Base-by-base conservation (phyloP, 495 filamentous ascomycete species). In the Sphaerosporella brunnea region DNA sequence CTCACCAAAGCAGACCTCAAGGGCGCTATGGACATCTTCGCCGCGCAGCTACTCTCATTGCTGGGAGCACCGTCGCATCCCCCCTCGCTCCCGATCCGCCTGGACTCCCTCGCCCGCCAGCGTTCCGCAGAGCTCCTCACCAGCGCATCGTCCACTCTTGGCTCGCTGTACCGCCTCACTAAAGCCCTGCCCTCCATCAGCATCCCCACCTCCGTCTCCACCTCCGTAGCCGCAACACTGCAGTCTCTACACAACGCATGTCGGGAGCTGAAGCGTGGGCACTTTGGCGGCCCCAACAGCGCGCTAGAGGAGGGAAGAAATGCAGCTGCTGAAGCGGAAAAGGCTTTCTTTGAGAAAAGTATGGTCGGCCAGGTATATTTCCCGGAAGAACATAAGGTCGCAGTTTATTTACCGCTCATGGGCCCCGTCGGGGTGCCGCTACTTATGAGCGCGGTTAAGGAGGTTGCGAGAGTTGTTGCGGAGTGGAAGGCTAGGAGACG, bases 291-390 rank as follows among this genome's bases (percentile, higher is more conserved):
- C 4, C 67, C 71, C 16, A 70, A 70, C 1, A 46, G 50, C 20
- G 80, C 79, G 0, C 67, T 97, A 26, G 75, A 76, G 43, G 78
- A 83, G 59, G 86, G 86, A 0, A 70, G 80, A 5, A 77, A 87
- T 13, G 92, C 92, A 4, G 86, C 93, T 61, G 72, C 71, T 2
- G 83, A 92, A 56, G 90, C 85, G 0, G 92, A 97, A 64, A 78
- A 79, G 43, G 90, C 86, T 2, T 97, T 97, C 64, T 97, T 97
- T 56, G 92, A 97, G 67, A 93, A 92, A 64, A 92, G 81, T 58
- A 97, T 97, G 90, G 90, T 97, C 35, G 90, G 90, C 0, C 90
- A 96, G 65, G 78, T 95, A 51, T 95, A 82, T 73, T 97, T 84
- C 63, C 90, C 90, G 1, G 92, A 97, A 58, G 90, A 97, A 65